Evolutionary conservation across 805 yeast species (phyloP).

Genomic region (Ogataea thermomethanolica): DNA sequence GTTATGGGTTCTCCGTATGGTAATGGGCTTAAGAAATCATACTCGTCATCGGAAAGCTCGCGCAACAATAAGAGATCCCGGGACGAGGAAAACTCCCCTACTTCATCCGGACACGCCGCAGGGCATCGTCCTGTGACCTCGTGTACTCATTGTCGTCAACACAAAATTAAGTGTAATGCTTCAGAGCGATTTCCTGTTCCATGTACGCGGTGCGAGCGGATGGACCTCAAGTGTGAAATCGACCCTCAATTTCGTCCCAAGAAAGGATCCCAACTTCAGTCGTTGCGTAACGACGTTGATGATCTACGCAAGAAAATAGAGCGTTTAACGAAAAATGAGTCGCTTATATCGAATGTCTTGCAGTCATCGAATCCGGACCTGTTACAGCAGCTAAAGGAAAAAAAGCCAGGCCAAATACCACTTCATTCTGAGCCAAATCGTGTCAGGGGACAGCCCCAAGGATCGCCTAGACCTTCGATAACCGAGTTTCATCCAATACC

Average conservation of each 20-base stretch:
- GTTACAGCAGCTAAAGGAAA: conserved; percentile 3
- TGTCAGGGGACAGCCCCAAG: not conserved
- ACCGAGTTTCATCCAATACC: conserved; percentile 21
- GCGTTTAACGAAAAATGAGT: conserved; percentile 61
- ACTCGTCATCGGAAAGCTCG: not conserved
- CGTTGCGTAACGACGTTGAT: conserved; percentile 79
- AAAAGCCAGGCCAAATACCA: not conserved
- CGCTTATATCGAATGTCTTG: conserved; percentile 61
- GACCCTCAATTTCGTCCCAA: conserved; percentile 91
- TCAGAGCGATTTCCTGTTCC: conserved; percentile 76
- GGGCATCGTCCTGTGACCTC: conserved; percentile 88
- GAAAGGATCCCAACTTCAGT: conserved; percentile 86
- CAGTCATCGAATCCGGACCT: conserved; percentile 30
- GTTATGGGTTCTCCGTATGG: conserved; percentile 2
- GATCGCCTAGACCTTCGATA: conserved; percentile 13
- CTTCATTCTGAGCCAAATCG: not conserved
- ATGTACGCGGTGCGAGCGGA: conserved; percentile 77
- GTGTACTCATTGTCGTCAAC: conserved; percentile 92
- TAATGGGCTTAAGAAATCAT: conserved; percentile 5
- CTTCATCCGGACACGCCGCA: conserved; percentile 30
- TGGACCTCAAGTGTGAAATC: conserved; percentile 78
- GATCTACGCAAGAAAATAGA: conserved; percentile 73
- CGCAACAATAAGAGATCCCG: conserved; percentile 3
- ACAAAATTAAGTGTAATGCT: conserved; percentile 91
- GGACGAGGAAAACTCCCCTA: conserved; percentile 12